Evolutionary conservation across 768 basidiomycete genomes (phyloP).

Genomic region (Amanita inopinata): DNA sequence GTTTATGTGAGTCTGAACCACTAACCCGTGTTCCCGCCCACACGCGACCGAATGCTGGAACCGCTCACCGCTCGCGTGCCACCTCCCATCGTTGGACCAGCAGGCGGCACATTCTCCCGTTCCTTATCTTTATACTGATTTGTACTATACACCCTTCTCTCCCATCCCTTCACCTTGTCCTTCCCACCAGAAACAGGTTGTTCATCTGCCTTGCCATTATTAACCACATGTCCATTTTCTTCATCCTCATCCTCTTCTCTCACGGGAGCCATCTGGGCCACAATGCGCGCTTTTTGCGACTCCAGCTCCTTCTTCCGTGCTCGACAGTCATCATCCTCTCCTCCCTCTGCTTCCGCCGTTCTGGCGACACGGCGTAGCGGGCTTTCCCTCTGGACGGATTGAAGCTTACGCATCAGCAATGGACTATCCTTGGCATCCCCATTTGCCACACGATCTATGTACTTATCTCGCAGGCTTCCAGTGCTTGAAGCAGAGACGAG

Average conservation of each 20-base stretch:
- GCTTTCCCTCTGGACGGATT: constrained; percentile 22
- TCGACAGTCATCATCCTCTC: constrained; percentile 27
- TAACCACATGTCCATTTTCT: constrained; percentile 20
- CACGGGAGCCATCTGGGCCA: constrained; percentile 83
- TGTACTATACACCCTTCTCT: constrained; percentile 8
- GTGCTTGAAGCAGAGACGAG: constrained; percentile 45
- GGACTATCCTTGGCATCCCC: constrained; percentile 17
- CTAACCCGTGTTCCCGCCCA: not conserved
- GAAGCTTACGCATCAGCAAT: constrained; percentile 19
- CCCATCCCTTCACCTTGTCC: constrained; percentile 13
- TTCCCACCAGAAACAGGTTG: constrained; percentile 13
- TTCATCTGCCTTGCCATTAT: constrained; percentile 23
- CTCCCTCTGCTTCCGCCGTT: constrained; percentile 19
- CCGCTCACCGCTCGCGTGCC: not conserved
- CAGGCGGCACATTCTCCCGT: constrained; percentile 24
- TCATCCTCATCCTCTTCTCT: constrained; percentile 33
- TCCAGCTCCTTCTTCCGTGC: constrained; percentile 68
- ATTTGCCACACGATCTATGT: constrained; percentile 11
- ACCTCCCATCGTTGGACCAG: not conserved
- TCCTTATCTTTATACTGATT: constrained; percentile 12
- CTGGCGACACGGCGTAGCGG: constrained; percentile 19
- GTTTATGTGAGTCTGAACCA: not conserved
- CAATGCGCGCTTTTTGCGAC: constrained; percentile 86
- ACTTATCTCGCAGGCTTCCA: constrained; percentile 1
- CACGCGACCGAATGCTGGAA: not conserved